Conservation (phyloP, 305 asterid genomes). For the Fraxinus floribunda region DNA sequence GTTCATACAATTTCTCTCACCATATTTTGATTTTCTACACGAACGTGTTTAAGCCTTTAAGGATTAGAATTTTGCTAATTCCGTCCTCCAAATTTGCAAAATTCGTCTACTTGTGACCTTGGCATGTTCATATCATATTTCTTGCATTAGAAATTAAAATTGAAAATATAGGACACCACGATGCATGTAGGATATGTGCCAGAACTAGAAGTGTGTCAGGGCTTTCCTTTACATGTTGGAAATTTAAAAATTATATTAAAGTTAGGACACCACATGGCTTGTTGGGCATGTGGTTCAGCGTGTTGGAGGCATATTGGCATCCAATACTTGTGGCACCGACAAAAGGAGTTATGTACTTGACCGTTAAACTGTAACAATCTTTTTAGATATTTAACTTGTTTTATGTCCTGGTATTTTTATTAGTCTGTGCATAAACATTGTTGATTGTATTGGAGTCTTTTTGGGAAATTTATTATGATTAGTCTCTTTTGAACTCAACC, state of each 20-base stretch:
- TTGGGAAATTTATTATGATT: constrained; percentile 22
- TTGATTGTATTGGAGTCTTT: constrained; percentile 10
- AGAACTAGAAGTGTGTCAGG: background rate
- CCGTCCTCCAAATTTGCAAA: background rate
- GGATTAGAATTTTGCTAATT: background rate
- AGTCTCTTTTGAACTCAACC: constrained; percentile 27
- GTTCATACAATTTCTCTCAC: background rate
- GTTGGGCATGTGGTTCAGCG: background rate
- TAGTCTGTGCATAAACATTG: background rate
- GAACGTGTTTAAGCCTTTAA: background rate
- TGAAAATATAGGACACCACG: background rate
- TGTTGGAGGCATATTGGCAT: background rate
- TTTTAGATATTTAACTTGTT: background rate
- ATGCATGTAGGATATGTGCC: background rate
- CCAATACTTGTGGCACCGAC: background rate
- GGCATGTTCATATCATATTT: background rate
- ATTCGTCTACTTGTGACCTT: background rate
- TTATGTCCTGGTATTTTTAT: background rate
- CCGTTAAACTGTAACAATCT: background rate
- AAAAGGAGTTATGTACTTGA: background rate
- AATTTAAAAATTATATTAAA: background rate
- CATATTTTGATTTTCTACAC: background rate
- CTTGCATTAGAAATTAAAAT: background rate
- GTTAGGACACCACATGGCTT: background rate
- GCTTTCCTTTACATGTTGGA: background rate